Conservation (phyloP, 1,284 basidiomycete genomes). For the Ceratobasidium sp. region DNA sequence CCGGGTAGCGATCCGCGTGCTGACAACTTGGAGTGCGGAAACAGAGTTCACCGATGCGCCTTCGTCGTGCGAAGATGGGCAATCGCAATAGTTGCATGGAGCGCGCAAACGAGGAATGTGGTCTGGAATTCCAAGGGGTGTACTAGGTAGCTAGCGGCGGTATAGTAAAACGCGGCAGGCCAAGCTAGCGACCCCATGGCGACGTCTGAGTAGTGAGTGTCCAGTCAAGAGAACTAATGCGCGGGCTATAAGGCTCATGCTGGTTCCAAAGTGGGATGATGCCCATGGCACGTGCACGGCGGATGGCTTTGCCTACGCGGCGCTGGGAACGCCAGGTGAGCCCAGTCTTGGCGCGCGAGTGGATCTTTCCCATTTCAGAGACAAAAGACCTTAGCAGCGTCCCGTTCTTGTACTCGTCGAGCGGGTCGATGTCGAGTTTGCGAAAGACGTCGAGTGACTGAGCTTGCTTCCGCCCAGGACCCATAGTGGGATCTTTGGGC, state of each 20-base stretch:
- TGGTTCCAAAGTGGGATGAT: slow-evolving; percentile 64
- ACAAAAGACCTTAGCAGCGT: slow-evolving; percentile 71
- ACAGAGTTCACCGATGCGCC: slow-evolving; percentile 25
- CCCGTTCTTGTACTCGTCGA: slow-evolving; percentile 62
- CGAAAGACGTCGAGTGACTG: slow-evolving; percentile 64
- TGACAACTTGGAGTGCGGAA: not conserved
- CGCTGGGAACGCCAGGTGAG: slow-evolving; percentile 86
- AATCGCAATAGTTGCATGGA: not conserved
- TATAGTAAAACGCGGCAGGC: not conserved
- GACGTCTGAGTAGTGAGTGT: not conserved
- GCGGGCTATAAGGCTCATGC: not conserved
- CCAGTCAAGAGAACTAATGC: not conserved
- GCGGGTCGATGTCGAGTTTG: slow-evolving; percentile 51
- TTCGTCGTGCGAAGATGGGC: slow-evolving; percentile 22
- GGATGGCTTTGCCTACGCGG: slow-evolving; percentile 83
- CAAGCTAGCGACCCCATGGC: not conserved
- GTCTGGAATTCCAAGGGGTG: slow-evolving; percentile 1
- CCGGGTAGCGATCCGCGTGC: slow-evolving; percentile 19
- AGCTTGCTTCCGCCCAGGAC: slow-evolving; percentile 61
- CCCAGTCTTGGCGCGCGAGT: slow-evolving; percentile 69
- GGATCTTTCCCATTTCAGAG: slow-evolving; percentile 86
- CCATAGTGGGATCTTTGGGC: slow-evolving; percentile 53
- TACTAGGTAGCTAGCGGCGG: not conserved
- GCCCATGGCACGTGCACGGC: slow-evolving; percentile 92
- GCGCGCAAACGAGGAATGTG: not conserved